Base-by-base conservation (phyloP, 2,329 filamentous ascomycete species). In the Ophiostoma piceae region DNA sequence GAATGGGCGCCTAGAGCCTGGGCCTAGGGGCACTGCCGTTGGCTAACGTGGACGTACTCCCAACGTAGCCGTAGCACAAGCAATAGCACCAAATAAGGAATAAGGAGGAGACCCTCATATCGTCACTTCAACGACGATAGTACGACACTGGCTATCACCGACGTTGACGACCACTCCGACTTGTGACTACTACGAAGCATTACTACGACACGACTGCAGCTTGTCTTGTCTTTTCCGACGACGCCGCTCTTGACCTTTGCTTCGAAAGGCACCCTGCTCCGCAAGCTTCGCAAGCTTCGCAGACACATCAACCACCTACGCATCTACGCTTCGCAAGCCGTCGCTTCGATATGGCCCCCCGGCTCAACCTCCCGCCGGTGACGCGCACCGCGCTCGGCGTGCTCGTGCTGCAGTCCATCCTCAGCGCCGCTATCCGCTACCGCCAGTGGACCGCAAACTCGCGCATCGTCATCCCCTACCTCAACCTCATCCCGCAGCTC, bases 341-440 rank as follows among this genome's bases (percentile, higher is more conserved):
- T 64, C 19, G n/a, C n/a, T n/a, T n/a, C 32, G 32, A 29, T 6
- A 90, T 96, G 92, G 86, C 91, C 76, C 85, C 89, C 69, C 90
- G 94, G 83, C 85, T 97, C 81, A 97, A 96, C 77, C 90, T 98
- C 73, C 95, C 95, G 71, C 94, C 95, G 39, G 87, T 97, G 74
- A 98, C 95, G 66, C 90, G 95, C 73, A 88, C 87, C 75, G 84
- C 94, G 70, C 89, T 99, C 75, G 86, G 91, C 77, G 84, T 85
- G 71, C 85, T 97, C 71, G 79, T 93, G 73, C 81, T 88, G 73
- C 89, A 97, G 80, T 96, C 93, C 68, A 81, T 95, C 75, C 84
- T 97, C 76, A 95, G 94, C 81, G 89, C 91, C 74, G 84, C 89
- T 74, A 88, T 96, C 79, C 87, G 92, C 70, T 91, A 91, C 77